Evolutionary conservation across 306 rosid species (phyloP), one percentile per base, ranked within the genome.

Genomic region (Biancaea sappan): DNA sequence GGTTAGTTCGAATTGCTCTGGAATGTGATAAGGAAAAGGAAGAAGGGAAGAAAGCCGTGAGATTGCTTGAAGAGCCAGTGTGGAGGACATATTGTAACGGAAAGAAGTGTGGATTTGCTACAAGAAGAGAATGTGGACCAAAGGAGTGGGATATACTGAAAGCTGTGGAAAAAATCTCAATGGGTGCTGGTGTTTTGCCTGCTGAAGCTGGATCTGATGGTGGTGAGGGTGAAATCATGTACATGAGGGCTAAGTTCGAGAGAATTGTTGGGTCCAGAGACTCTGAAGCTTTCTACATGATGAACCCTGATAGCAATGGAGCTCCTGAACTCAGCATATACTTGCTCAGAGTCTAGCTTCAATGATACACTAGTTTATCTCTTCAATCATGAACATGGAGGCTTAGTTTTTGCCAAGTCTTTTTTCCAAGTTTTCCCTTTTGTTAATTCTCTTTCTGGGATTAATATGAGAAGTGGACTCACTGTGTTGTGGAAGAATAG

Each of bases 241-340:
- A 95, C 61, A 92, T 92, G 99, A 90, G 99, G 48, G 99, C 98
- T 12, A 90, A 92, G 88, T 95, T 95, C 80, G 99, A 95, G 91
- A 88, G 99, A 74, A 86, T 95, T 74, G 97, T 95, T 41, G 99
- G 99, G 69, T 95, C 99, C 5, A 88, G 96, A 83, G 99, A 95
- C 69, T 95, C 99, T 65, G 99, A 95, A 62, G 99, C 98, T 72
- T 95, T 95, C 85, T 95, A 95, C 69, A 95, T 95, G 99, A 95
- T 95, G 98, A 95, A 95, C 71, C 99, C 99, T 18, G 98, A 95
- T 64, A 92, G 92, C 78, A 95, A 95, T 79, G 99, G 99, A 21
- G 93, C 98, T 68, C 98, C 99, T 68, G 99, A 95, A 54, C 99
- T 95, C 52, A 95, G 99, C 69, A 69, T 95, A 79, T 95, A 95